Conservation (phyloP, 495 filamentous ascomycete species). For the Penicillium canescens region DNA sequence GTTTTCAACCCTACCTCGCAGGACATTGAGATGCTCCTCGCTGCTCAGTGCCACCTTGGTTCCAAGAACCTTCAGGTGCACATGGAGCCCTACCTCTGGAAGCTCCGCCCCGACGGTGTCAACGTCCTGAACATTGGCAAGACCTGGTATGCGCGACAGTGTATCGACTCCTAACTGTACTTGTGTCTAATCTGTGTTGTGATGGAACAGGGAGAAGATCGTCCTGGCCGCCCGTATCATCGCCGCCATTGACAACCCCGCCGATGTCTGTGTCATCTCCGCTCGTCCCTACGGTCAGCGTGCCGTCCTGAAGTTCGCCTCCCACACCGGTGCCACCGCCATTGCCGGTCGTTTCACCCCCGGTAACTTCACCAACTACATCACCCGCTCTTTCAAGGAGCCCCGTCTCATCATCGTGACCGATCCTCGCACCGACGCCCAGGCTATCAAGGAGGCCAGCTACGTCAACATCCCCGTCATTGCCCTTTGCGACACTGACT, state of each 20-base stretch:
- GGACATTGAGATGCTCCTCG: slow-evolving; percentile 99
- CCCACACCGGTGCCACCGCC: slow-evolving; percentile 94
- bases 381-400: slow-evolving; percentile 99
- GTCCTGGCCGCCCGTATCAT: slow-evolving; percentile 98
- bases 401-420: slow-evolving; percentile 99
- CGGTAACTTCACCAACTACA: slow-evolving; percentile 99
- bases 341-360: slow-evolving; percentile 99
- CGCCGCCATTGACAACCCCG: slow-evolving; percentile 97
- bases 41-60: slow-evolving; percentile 94
- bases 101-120: slow-evolving; percentile 95
- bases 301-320: slow-evolving; percentile 97
- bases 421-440: slow-evolving; percentile 98
- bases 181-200: slow-evolving; percentile 28
- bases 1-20: slow-evolving; percentile 81
- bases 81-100: slow-evolving; percentile 99
- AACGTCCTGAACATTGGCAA: slow-evolving; percentile 99
- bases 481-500: slow-evolving; percentile 98
- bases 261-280: slow-evolving; percentile 98
- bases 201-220: slow-evolving; percentile 88
- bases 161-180: neutral
- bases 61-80: slow-evolving; percentile 98
- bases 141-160: slow-evolving; percentile 78
- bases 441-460: slow-evolving; percentile 99
- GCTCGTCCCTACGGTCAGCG: slow-evolving; percentile 99
- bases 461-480: slow-evolving; percentile 99